Evolutionary conservation across 208 protist genomes (phyloP).

Genomic region (Acanthamoeba castellanii): DNA sequence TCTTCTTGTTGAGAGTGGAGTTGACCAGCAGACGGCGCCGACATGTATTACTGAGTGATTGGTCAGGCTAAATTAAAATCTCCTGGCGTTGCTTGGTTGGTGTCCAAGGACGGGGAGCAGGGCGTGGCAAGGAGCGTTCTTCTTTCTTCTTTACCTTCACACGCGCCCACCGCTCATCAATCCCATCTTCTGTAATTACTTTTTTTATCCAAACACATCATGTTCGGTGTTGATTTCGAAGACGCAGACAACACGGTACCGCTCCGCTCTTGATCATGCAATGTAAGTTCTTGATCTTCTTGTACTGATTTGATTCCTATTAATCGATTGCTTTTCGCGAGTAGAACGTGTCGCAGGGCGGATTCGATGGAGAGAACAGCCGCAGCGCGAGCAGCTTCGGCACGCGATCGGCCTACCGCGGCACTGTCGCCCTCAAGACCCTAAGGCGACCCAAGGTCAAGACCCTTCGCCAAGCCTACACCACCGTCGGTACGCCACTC

Average conservation of each 20-base stretch:
- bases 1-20: too few species aligned
- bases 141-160: neutral
- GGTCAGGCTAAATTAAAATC: neutral
- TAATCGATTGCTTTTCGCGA: neutral
- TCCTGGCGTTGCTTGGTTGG: neutral
- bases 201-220: neutral
- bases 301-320: neutral
- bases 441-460: constrained; percentile 71
- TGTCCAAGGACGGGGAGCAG: neutral
- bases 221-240: constrained; percentile 52
- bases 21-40: too few species aligned
- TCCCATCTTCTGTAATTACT: neutral
- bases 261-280: neutral
- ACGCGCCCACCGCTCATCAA: neutral
- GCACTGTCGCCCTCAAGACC: constrained; percentile 54
- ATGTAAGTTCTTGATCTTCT: too few species aligned
- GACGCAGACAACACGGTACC: neutral
- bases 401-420: constrained; percentile 34
- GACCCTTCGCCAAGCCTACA: constrained; percentile 65
- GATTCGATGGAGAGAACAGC: neutral
- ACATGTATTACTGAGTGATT: neutral
- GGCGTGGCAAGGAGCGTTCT: neutral
- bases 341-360: constrained; percentile 7
- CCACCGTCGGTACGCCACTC: constrained; percentile 31
- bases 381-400: constrained; percentile 49